Evolutionary conservation across 257 asterid species (phyloP), one percentile per base, ranked within the genome.

Genomic region (Lavandula angustifolia): DNA sequence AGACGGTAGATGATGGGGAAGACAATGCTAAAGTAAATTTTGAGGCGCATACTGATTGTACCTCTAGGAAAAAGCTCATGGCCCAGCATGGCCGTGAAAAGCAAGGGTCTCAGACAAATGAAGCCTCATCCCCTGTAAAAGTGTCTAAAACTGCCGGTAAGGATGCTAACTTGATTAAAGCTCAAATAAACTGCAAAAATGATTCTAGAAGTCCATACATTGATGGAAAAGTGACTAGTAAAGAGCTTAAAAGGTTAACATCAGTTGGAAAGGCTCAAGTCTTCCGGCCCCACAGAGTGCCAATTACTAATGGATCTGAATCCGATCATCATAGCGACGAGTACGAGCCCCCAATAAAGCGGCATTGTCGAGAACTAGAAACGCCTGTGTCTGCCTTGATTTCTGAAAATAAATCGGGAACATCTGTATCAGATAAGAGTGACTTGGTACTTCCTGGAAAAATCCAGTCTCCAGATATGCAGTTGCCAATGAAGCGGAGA

Each of bases 291-390:
- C 22, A 54, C 37, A 77, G 74, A 70, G 65, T 69, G 29, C 78
- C 75, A 58, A 54, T 67, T 63, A 54, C 50, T 46, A 33, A 35
- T 69, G 85, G 79, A 44, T 65, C 85, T 64, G 88, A 79, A 49
- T 67, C 85, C 47, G 76, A 69, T 64, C 54, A 57, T 80, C 66
- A 76, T 27, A 73, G 78, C 62, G 89, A 84, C 54, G 96, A 85
- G 78, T 96, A 84, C 67, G 81, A 73, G 75, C 95, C 91, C 59
- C 92, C 95, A 51, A 42, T 82, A 56, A 90, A 90, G 78, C 91
- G 91, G 52, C 87, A 62, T 54, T 84, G 92, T 53, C 79, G 78
- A 64, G 83, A 84, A 57, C 38, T 62, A 50, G 92, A 81, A 59
- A 35, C 41, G 48, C 53, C 73, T 27, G 54, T 43, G 49, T 72